Evolutionary conservation across 2,329 filamentous ascomycete genomes (phyloP).

Genomic region (Lasiodiplodia sp.): DNA sequence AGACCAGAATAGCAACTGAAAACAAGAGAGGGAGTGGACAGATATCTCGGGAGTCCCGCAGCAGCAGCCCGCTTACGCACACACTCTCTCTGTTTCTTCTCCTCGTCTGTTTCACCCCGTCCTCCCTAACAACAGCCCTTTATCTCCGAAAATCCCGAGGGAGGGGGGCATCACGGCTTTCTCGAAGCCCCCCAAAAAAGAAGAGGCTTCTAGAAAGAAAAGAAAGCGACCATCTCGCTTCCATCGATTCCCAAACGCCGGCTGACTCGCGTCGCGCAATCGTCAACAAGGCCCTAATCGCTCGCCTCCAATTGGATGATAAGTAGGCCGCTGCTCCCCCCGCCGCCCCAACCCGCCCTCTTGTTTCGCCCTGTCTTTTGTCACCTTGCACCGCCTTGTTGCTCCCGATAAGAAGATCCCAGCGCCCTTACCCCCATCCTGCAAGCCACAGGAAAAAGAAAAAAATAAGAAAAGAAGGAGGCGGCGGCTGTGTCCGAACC

Average conservation of each 20-base stretch:
- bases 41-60: neutral
- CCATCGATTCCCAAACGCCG: neutral
- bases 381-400: neutral
- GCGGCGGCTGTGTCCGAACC: constrained; percentile 3
- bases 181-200: neutral
- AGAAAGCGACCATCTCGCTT: neutral
- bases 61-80: neutral
- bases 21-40: neutral
- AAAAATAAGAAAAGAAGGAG: neutral
- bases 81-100: neutral
- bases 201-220: neutral
- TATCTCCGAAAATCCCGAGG: constrained; percentile 4
- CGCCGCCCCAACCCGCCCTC: neutral
- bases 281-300: constrained; percentile 1
- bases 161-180: no score
- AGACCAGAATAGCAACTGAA: neutral
- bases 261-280: neutral
- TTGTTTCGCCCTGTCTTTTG: neutral
- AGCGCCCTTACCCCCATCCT: neutral
- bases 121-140: neutral
- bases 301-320: constrained; percentile 3
- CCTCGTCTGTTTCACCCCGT: neutral
- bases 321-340: neutral
- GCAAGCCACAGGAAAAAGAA: constrained; percentile 12
- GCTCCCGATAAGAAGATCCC: neutral